A percentile compares a stretch with the other conserved stretches of the same genome.
These are phyloP conservation scores for Typha latifolia DNA, from an alignment of 176 grass and related monocot genomes.

Conservation along the genomic window DNA sequence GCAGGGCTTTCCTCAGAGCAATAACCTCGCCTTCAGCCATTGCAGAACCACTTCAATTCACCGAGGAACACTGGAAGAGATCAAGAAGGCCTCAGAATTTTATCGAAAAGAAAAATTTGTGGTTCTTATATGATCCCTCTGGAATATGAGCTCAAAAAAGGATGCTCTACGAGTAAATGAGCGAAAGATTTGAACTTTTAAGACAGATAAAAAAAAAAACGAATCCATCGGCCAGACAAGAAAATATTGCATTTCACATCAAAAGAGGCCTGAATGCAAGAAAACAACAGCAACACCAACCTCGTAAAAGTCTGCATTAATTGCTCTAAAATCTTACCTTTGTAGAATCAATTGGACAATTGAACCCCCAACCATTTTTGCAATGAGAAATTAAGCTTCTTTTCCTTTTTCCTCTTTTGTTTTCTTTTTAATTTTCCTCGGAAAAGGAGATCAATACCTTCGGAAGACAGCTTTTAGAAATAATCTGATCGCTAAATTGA, in stretches of 20 bases:
- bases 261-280: slow-evolving; percentile 13
- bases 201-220: too few species aligned
- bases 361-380: too few species aligned
- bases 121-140: background rate
- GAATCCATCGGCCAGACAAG: too few species aligned
- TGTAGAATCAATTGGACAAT: background rate
- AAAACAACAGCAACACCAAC: slow-evolving; percentile 12
- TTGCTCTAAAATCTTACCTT: background rate
- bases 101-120: background rate
- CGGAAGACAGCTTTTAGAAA: too few species aligned
- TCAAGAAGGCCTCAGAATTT: background rate
- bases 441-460: background rate
- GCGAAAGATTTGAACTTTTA: too few species aligned
- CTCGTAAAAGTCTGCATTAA: background rate
- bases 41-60: background rate
- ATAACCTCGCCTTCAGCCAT: slow-evolving; percentile 28
- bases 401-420: background rate
- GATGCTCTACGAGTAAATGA: too few species aligned
- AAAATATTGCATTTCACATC: background rate
- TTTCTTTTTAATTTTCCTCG: background rate
- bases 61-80: background rate
- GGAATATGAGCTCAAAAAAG: background rate
- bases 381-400: background rate
- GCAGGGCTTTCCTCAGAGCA: slow-evolving; percentile 18
- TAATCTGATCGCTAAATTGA: background rate